Evolutionary conservation across 163 green algal species (phyloP).

Genomic region (Scenedesmus sp.): DNA sequence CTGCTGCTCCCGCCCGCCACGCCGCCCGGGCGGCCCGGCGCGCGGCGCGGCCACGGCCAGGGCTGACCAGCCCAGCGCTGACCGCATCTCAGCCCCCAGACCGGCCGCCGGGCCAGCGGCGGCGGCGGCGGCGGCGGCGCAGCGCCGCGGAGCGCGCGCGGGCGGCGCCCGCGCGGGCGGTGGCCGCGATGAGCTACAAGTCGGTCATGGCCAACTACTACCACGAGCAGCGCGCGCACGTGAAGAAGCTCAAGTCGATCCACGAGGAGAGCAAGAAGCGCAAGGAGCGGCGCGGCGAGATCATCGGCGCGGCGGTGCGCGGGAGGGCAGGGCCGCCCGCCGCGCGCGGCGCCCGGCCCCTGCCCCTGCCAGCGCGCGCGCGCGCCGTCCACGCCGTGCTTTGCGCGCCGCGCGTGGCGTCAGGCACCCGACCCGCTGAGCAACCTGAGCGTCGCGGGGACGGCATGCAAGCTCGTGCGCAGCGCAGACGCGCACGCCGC

Average conservation of each 20-base stretch:
- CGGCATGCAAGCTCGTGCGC: constrained; percentile 57
- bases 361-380: no score
- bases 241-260: constrained; percentile 59
- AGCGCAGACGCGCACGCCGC: constrained; percentile 65
- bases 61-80: no score
- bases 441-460: constrained; percentile 66
- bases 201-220: constrained; percentile 67
- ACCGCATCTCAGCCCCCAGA: no score
- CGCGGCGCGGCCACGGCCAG: no score
- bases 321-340: no score
- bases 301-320: constrained; percentile 43
- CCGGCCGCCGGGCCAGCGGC: background rate
- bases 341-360: no score
- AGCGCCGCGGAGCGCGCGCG: background rate
- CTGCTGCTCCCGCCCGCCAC: no score
- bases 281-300: constrained; percentile 64
- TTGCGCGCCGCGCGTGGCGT: no score
- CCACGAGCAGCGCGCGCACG: constrained; percentile 59
- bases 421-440: constrained; percentile 72
- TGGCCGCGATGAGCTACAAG: constrained; percentile 14
- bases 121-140: constrained; percentile 1
- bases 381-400: no score
- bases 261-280: constrained; percentile 61
- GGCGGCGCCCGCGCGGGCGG: background rate
- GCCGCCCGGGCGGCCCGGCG: no score